Evolutionary conservation across 164 flowering plant species (phyloP).

Genomic region (Kalanchoe fedtschenkoi): DNA sequence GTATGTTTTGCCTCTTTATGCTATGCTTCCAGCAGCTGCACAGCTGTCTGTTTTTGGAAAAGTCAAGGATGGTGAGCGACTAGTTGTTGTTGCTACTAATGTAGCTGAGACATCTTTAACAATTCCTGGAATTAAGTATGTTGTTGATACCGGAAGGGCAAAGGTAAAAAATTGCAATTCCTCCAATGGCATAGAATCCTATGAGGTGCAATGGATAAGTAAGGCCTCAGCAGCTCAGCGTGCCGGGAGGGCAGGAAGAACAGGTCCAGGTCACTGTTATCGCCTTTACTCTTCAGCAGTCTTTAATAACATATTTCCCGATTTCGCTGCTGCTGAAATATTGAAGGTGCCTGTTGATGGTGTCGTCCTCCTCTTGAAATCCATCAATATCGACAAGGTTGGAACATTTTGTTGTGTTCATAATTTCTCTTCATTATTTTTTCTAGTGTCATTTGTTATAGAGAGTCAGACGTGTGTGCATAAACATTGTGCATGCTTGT

Average conservation of each 20-base stretch:
- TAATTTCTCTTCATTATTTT: not conserved
- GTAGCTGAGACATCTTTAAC: constrained; percentile 99
- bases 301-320: constrained; percentile 53
- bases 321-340: constrained; percentile 75
- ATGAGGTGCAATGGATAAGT: constrained; percentile 91
- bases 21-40: constrained; percentile 83
- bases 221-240: constrained; percentile 98
- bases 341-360: constrained; percentile 84
- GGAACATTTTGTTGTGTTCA: constrained; percentile 6
- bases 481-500: not conserved
- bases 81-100: constrained; percentile 93
- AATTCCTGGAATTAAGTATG: constrained; percentile 92
- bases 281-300: constrained; percentile 90
- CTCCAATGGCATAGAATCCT: constrained; percentile 78
- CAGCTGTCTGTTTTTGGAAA: constrained; percentile 83
- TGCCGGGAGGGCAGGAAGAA: constrained; percentile 97
- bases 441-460: not conserved
- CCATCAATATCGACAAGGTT: constrained; percentile 81
- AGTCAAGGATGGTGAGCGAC: constrained; percentile 69
- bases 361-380: constrained; percentile 81
- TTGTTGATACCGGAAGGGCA: constrained; percentile 94
- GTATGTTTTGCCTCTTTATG: constrained; percentile 82
- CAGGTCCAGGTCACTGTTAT: constrained; percentile 95
- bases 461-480: not conserved
- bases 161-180: constrained; percentile 77